phyloP scores from a whole-genome alignment of 1,139 yeast species.

The Candida freyschussii region DNA sequence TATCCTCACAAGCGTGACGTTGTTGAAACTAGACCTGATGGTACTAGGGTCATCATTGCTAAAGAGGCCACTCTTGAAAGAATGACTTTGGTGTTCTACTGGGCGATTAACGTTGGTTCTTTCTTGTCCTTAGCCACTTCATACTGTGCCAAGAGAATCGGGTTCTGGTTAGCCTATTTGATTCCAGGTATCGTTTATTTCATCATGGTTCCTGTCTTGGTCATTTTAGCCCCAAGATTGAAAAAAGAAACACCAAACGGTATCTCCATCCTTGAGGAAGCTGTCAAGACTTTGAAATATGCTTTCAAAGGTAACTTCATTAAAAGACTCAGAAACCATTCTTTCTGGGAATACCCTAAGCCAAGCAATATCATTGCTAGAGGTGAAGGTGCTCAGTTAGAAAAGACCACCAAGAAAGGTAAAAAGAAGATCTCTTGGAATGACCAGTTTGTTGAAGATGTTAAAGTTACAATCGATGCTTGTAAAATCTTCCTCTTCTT shows the following conservation, averaged over 20 bases:
- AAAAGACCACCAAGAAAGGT: slow-evolving; percentile 31
- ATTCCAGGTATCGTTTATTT: slow-evolving; percentile 50
- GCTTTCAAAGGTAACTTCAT: slow-evolving; percentile 40
- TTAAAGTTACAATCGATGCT: slow-evolving; percentile 52
- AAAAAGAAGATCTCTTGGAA: slow-evolving; percentile 32
- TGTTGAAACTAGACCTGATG: slow-evolving; percentile 53
- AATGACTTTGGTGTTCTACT: slow-evolving; percentile 71
- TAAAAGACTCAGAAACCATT: slow-evolving; percentile 32
- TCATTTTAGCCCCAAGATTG: slow-evolving; percentile 36
- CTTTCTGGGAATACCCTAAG: slow-evolving; percentile 52
- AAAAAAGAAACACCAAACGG: slow-evolving; percentile 36
- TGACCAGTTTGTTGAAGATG: slow-evolving; percentile 57
- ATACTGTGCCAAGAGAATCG: slow-evolving; percentile 61
- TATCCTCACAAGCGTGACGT: slow-evolving; percentile 51
- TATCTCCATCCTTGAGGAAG: slow-evolving; percentile 45
- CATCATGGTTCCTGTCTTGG: slow-evolving; percentile 42
- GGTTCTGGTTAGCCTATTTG: slow-evolving; percentile 74
- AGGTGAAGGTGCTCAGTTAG: slow-evolving; percentile 22
- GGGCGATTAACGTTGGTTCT: slow-evolving; percentile 79
- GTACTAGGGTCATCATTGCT: slow-evolving; percentile 66
- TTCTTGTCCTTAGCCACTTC: slow-evolving; percentile 76
- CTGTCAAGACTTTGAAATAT: slow-evolving; percentile 37
- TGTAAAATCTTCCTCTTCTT: slow-evolving; percentile 61
- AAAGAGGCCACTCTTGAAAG: slow-evolving; percentile 68
- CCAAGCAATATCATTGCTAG: slow-evolving; percentile 38